Evolutionary conservation across 2,329 filamentous ascomycete genomes (phyloP).

Genomic region (Paraconiothyrium brasiliense): DNA sequence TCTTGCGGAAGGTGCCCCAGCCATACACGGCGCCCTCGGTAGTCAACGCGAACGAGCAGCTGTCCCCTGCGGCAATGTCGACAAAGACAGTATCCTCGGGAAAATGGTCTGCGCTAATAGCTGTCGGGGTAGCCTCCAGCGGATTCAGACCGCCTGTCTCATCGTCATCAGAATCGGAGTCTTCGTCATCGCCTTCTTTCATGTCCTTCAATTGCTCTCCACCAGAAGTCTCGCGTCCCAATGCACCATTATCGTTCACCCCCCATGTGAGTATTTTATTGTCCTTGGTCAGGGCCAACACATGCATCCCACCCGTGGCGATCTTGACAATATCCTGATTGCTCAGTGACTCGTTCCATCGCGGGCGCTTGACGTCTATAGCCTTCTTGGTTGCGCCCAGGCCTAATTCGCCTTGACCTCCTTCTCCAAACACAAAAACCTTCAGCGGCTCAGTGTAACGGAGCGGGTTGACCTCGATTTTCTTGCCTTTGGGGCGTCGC

Average conservation of each 20-base stretch:
- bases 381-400: conserved; percentile 73
- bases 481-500: conserved; percentile 41
- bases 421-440: conserved; percentile 83
- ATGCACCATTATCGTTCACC: conserved; percentile 84
- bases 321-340: conserved; percentile 76
- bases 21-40: conserved; percentile 79
- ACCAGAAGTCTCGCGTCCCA: conserved; percentile 77
- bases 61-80: conserved; percentile 77
- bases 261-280: conserved; percentile 88
- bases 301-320: conserved; percentile 84
- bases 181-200: conserved; percentile 61
- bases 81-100: conserved; percentile 70
- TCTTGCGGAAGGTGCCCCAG: conserved; percentile 82
- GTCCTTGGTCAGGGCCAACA: conserved; percentile 77
- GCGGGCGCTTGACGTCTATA: conserved; percentile 78
- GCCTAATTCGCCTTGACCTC: conserved; percentile 82
- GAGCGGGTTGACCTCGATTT: conserved; percentile 67
- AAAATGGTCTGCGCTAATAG: conserved; percentile 66
- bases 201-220: conserved; percentile 65
- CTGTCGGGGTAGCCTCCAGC: conserved; percentile 72
- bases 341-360: conserved; percentile 70
- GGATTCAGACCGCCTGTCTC: conserved; percentile 75
- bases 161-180: conserved; percentile 58
- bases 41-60: conserved; percentile 78
- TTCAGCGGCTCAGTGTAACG: conserved; percentile 71